Evolutionary conservation across 2,329 filamentous ascomycete species (phyloP), one percentile per base, ranked within the genome.

Genomic region (Claviceps cyperi): DNA sequence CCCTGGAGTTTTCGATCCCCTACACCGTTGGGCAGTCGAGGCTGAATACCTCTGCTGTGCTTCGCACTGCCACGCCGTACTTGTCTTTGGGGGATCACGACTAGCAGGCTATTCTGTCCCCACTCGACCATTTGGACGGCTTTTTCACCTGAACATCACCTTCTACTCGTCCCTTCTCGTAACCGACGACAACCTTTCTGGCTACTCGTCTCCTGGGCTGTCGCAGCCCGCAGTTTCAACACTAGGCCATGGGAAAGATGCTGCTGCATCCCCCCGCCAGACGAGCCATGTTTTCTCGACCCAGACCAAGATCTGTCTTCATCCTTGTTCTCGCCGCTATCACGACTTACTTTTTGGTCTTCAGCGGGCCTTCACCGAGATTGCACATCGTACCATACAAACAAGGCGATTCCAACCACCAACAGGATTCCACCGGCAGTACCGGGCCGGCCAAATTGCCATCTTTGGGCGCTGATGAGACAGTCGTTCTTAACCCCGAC

Each of bases 261-360:
- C 60, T 65, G 59, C 59, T 66, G 53, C 59, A 59, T 39, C 55
- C 60, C 37, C 56, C 61, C 43, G 56, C 52, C 32, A 54, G 61
- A 50, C 63, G 62, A 49, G 57, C 59, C 48, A 54, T 63, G 48
- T 54, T 61, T 51, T 56, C 61, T 54, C 60, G 69, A 50, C 61
- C 69, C 44, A 64, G 70, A 52, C 68, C 70, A 49, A 69, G 65
- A 58, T 62, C 66, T 39, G 54, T 75, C 32, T 54, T 74, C 9
- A 55, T 73, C 37, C 58, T 72, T 22, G 60, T 62, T 35, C 51
- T 73, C 21, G 67, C 66, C 32, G 58, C 66, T 37, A 55, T 68
- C 19, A 63, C 66, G n/a, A 62, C 70, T 36, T 75, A 73, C 56
- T 70, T 67, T 56, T 54, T 73, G 43, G 53, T 72, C 19, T 65